Evolutionary conservation across 2,329 filamentous ascomycete genomes (phyloP), one percentile per base, ranked within the genome.

Genomic region (Colletotrichum tabaci): DNA sequence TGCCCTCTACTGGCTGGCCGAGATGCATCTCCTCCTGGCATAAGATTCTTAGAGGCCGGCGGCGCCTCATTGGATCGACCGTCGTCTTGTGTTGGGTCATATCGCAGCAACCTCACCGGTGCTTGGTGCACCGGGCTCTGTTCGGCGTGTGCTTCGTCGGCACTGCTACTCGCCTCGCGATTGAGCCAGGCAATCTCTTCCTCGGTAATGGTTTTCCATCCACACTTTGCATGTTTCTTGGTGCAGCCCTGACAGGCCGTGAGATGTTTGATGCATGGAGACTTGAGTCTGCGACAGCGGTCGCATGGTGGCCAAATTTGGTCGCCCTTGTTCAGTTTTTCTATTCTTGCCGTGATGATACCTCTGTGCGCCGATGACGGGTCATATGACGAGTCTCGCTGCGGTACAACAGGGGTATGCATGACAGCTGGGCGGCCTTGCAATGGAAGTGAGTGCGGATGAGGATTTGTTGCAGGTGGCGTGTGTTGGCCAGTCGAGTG

Each of bases 161-260:
- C 77, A 35, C 68, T 71, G 21, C 74, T 75, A 26, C 75, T 70
- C 3, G 70, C 67, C 66, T 82, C 80, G 47, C 77, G 76, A 64
- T 79, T 82, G 4, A 83, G 75, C 74, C 79, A 77, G 3, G 77
- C 77, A 38, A 84, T 77, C 71, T 97, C 95, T 3, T 92, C 91
- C 42, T 94, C 90, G 18, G 90, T 91, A n/a, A 96, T 89, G 55
- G 93, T 90, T 75, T 91, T 93, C 94, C 94, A 97, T 16, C 91
- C 91, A 80, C 94, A 97, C 77, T 95, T 95, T 23, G 94, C 94
- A 79, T 97, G 94, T 79, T 97, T 97, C 80, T 94, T 95, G 0
- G 94, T 97, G 80, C 94, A 97, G 26, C 94, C 94, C 80, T 92
- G 90, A 78, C 95, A 97, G 10, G 94, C 94, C 0, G 94, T 97